phyloP scores from a whole-genome alignment of 176 grass and related monocot species.

The Chloris gayana region DNA sequence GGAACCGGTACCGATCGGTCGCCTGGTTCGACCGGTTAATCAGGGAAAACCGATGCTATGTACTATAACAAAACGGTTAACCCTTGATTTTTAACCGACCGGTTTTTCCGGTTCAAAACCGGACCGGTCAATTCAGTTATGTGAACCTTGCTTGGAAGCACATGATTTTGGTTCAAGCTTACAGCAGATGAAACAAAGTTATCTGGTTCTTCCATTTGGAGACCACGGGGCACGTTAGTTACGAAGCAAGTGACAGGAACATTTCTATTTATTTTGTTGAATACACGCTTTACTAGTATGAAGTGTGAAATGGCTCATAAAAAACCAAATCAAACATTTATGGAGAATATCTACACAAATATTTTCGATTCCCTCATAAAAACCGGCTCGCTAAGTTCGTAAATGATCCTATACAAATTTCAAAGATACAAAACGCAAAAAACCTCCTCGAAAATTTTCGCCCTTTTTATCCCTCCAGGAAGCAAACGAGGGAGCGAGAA shows the following conservation, averaged over 20 bases:
- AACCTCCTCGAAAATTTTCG: not conserved
- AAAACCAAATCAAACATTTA: not conserved
- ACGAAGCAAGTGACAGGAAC: not conserved
- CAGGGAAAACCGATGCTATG: too few relatives aligned
- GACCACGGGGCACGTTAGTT: too few relatives aligned
- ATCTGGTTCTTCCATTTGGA: conserved; percentile 13
- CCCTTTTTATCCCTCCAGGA: not conserved
- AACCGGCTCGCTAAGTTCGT: not conserved
- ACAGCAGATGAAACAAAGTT: not conserved
- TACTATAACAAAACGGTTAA: too few relatives aligned
- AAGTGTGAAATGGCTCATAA: too few relatives aligned
- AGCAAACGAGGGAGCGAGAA: not conserved
- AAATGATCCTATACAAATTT: not conserved
- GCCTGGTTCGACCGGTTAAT: too few relatives aligned
- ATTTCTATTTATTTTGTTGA: not conserved
- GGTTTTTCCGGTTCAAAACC: too few relatives aligned
- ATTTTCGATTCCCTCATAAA: not conserved
- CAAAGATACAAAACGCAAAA: not conserved
- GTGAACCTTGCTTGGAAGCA: too few relatives aligned
- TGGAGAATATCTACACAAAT: too few relatives aligned
- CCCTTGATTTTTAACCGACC: too few relatives aligned
- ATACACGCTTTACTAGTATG: not conserved
- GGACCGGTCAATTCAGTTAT: too few relatives aligned
- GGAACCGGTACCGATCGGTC: too few relatives aligned
- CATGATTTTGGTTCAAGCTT: not conserved